phyloP scores from a whole-genome alignment of 805 yeast species.

The Candida endomychidarum region DNA sequence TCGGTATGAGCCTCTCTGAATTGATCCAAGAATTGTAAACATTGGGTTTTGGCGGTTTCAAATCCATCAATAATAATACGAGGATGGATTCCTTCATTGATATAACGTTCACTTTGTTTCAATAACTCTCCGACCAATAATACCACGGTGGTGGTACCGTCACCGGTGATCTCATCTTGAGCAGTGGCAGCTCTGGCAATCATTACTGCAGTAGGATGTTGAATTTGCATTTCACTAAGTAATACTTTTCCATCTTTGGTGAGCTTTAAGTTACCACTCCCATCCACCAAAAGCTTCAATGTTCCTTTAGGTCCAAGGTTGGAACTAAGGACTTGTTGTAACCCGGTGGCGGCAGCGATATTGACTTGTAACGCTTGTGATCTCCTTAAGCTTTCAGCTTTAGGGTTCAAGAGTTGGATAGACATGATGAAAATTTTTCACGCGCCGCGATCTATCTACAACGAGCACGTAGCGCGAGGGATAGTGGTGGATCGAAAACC shows the following conservation, averaged over 20 bases:
- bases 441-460: background rate
- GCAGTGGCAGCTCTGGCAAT: conserved; percentile 96
- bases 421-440: conserved; percentile 33
- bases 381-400: conserved; percentile 95
- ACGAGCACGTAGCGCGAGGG: too few species aligned
- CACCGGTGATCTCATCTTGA: conserved; percentile 99
- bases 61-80: conserved; percentile 93
- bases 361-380: conserved; percentile 94
- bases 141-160: conserved; percentile 96
- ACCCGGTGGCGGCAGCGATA: conserved; percentile 93
- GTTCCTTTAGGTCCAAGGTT: conserved; percentile 98
- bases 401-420: conserved; percentile 89
- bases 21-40: conserved; percentile 65
- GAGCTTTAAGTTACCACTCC: conserved; percentile 91
- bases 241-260: conserved; percentile 97
- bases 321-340: conserved; percentile 87
- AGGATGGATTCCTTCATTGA: conserved; percentile 94
- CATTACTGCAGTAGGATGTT: conserved; percentile 51
- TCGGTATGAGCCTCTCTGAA: conserved; percentile 52
- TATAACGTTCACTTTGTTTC: conserved; percentile 90
- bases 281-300: conserved; percentile 93
- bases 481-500: too few species aligned
- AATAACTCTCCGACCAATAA: conserved; percentile 90
- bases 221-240: conserved; percentile 92
- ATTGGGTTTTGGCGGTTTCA: conserved; percentile 79